Conservation (phyloP, 305 asterid genomes). For the Solanum hybrid region DNA sequence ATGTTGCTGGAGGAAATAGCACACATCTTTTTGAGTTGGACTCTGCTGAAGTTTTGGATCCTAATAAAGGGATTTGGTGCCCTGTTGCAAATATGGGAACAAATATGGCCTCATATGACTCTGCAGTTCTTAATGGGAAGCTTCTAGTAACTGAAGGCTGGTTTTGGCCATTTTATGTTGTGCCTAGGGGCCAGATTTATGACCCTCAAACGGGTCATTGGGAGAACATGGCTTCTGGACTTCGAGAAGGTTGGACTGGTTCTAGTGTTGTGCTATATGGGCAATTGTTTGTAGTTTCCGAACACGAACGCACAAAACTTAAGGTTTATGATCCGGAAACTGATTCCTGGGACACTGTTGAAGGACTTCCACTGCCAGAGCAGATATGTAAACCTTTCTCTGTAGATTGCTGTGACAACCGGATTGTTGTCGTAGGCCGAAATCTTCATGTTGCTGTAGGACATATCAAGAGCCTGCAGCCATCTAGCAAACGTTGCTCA, state of each 20-base stretch:
- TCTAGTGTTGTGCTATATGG: conserved; percentile 74
- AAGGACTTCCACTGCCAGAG: conserved; percentile 76
- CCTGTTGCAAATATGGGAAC: conserved; percentile 63
- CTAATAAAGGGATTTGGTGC: conserved; percentile 55
- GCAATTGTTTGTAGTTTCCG: conserved; percentile 75
- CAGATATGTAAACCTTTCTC: conserved; percentile 88
- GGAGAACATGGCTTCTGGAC: conserved; percentile 79
- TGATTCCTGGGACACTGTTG: conserved; percentile 81
- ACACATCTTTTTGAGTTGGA: conserved; percentile 65
- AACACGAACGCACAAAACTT: conserved; percentile 76
- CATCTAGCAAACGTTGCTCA: conserved; percentile 20
- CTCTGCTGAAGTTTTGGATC: conserved; percentile 75
- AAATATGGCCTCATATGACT: conserved; percentile 68
- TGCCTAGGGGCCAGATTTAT: conserved; percentile 81
- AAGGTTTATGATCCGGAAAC: conserved; percentile 61
- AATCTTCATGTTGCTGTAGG: conserved; percentile 90
- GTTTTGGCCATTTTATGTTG: conserved; percentile 96
- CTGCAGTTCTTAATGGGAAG: conserved; percentile 80
- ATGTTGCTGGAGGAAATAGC: conserved; percentile 91
- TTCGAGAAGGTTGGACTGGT: conserved; percentile 97
- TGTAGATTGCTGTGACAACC: conserved; percentile 52
- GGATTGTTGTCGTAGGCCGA: conserved; percentile 73
- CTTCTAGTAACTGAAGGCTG: conserved; percentile 90
- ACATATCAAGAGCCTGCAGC: conserved; percentile 20
- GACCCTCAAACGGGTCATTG: conserved; percentile 63